Percentiles rank a stretch among this genome's conserved stretches.
Conservation (phyloP, 306 rosid genomes). For the Cucurbita argyrosperma region DNA sequence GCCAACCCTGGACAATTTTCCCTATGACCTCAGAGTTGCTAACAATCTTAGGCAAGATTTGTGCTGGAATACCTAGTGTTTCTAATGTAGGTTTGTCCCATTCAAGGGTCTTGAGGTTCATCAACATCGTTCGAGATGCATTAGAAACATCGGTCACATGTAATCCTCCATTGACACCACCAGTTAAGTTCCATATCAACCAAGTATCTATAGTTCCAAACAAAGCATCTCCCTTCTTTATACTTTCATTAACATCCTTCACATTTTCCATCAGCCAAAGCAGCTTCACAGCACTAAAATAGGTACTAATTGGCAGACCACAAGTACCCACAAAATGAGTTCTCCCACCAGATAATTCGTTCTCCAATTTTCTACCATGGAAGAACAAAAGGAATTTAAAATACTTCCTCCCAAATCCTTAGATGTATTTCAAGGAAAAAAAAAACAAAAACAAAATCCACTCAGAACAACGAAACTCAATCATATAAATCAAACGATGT, state of each 20-base stretch:
- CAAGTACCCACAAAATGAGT: conserved; percentile 58
- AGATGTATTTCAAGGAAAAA: not conserved
- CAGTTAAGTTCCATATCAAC: conserved; percentile 84
- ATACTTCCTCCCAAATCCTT: not conserved
- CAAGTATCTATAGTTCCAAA: conserved; percentile 87
- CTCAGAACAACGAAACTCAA: not conserved
- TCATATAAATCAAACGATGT: not conserved
- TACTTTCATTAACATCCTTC: conserved; percentile 36
- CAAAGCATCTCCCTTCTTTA: conserved; percentile 54
- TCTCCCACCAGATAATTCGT: conserved; percentile 62
- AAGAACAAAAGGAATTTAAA: not conserved
- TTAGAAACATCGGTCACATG: conserved; percentile 82
- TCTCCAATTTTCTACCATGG: conserved; percentile 52
- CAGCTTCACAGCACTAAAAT: conserved; percentile 71
- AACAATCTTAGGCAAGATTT: conserved; percentile 62
- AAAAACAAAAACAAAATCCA: not conserved
- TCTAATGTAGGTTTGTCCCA: conserved; percentile 57
- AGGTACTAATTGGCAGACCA: conserved; percentile 79
- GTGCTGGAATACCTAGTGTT: conserved; percentile 37
- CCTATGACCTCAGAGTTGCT: conserved; percentile 78
- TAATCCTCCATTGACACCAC: conserved; percentile 55
- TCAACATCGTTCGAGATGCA: conserved; percentile 80
- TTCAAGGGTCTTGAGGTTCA: conserved; percentile 64
- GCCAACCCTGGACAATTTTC: conserved; percentile 48
- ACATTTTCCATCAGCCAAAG: conserved; percentile 83